Percentiles rank a stretch among this genome's conserved stretches.
phyloP scores from a whole-genome alignment of 106 monocot genomes.

The Cymbidium sinense region DNA sequence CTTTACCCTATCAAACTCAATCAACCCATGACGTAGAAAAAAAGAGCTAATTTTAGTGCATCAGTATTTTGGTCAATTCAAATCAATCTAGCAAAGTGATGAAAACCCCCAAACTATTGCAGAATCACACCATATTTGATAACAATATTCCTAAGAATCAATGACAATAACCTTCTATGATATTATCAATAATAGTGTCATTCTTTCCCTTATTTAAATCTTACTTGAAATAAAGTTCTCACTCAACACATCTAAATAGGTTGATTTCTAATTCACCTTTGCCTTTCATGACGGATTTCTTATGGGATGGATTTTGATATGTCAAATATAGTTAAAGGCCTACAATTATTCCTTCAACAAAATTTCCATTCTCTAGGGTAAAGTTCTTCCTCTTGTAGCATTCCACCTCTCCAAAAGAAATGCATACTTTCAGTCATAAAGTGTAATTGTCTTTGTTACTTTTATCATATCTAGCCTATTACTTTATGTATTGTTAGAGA shows the following conservation, averaged over 20 bases:
- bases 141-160: background rate
- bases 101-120: background rate
- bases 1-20: background rate
- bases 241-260: background rate
- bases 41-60: background rate
- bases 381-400: background rate
- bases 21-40: background rate
- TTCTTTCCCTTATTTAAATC: background rate
- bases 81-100: background rate
- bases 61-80: background rate
- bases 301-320: background rate
- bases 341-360: background rate
- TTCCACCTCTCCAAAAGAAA: background rate
- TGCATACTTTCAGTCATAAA: background rate
- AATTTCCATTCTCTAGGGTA: background rate
- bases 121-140: background rate
- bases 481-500: too few species aligned
- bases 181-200: background rate
- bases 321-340: background rate
- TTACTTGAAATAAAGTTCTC: background rate
- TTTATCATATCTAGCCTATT: too few species aligned
- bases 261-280: background rate
- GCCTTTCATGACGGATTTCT: background rate
- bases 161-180: background rate
- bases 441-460: background rate